Evolutionary conservation across 345 rosid genomes (phyloP), one percentile per base, ranked within the genome.

Genomic region (Fremontodendron californicum): DNA sequence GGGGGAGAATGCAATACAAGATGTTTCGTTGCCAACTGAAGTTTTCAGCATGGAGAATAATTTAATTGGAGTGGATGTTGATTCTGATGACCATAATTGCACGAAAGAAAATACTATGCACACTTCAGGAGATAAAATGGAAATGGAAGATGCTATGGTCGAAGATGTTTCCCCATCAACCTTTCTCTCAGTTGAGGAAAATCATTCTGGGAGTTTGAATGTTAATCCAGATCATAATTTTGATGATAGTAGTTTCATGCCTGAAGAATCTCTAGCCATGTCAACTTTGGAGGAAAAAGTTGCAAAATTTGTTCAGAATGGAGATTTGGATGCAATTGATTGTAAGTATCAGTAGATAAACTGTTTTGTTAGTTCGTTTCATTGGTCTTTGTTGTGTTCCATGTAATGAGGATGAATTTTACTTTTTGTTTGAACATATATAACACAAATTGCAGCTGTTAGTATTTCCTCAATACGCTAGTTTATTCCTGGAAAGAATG

Each of bases 271-370:
- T 67, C 79, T 75, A 74, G 77, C 74, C 45, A 75, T 67, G 79
- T 76, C 83, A 83, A 86, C 79, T 60, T 72, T 89, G 83, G 88
- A 90, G 75, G 91, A 86, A 78, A 89, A 86, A 77, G 88, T 87
- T 79, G 77, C 86, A 74, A 89, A 82, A 33, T 92, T 93, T 81
- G 83, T 93, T 75, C 92, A 88, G 69, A 80, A 79, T 73, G 97
- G 95, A 68, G 87, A 86, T 62, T 88, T 93, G 80, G 98, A 91
- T 73, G 76, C 82, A 58, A 60, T 85, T 64, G 94, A 89, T 70
- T 86, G 98, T 93, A 83, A 80, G 80, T 71, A 49, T 42, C 27
- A 2, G 75, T 33, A 33, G 60, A 40, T 40, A 58, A 42, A 58
- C 15, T 23, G 13, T 33, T 19, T 71, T 16, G 18, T 9, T 9